These are phyloP conservation scores for Jaapia argillacea DNA, from an alignment of 768 basidiomycete genomes.

Conservation along the genomic window DNA sequence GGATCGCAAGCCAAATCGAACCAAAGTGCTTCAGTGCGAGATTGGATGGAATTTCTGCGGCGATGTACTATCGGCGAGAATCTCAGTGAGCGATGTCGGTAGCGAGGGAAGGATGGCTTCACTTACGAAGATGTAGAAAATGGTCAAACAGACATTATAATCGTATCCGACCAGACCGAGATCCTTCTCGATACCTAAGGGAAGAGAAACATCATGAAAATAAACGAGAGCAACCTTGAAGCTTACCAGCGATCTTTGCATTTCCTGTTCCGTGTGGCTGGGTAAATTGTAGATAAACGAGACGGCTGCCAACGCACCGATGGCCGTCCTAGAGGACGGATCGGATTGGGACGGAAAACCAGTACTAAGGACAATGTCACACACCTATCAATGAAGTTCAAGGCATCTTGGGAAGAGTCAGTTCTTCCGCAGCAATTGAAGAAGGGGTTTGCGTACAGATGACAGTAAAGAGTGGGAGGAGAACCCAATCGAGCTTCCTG, in stretches of 20 bases:
- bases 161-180: conserved; percentile 30
- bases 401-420: conserved; percentile 17
- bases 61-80: conserved; percentile 20
- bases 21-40: conserved; percentile 31
- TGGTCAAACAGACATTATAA: conserved; percentile 30
- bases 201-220: conserved; percentile 10
- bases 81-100: neutral
- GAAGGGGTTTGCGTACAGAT: conserved; percentile 22
- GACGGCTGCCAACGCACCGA: conserved; percentile 1
- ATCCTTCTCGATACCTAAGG: conserved; percentile 26
- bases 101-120: neutral
- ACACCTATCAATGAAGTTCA: conserved; percentile 30
- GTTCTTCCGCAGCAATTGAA: neutral
- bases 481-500: conserved; percentile 4
- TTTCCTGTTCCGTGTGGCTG: conserved; percentile 18
- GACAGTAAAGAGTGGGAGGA: conserved; percentile 29
- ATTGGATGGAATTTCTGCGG: conserved; percentile 32
- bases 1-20: conserved; percentile 26
- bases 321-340: neutral
- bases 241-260: conserved; percentile 23
- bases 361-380: no score
- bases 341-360: no score
- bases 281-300: no score
- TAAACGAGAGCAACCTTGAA: neutral
- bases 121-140: conserved; percentile 29